Evolutionary conservation across 2,329 filamentous ascomycete species (phyloP), one percentile per base, ranked within the genome.

Genomic region (Canariomyces notabilis): DNA sequence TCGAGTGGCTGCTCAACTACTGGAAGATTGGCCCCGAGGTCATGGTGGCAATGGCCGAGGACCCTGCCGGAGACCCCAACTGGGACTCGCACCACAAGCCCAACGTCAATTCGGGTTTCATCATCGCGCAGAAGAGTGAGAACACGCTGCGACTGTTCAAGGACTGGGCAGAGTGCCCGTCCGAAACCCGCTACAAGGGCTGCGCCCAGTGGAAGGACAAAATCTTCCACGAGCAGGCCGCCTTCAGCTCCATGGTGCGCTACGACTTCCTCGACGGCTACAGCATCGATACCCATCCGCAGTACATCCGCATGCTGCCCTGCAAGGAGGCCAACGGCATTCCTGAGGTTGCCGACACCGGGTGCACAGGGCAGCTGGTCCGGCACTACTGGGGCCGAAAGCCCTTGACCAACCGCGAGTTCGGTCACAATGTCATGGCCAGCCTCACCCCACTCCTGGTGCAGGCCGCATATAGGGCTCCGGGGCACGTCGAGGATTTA

Each of bases 51-150:
- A 63, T 72, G 35, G 67, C 69, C 19, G 53, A 64, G 29, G 69
- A 72, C 23, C 69, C 69, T 4, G 55, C 61, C 20, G 48, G 51
- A 26, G 58, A 66, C 29, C 57, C 58, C 56, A 72, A 72, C 60
- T 59, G 62, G 47, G 69, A 72, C 55, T 58, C 62, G 52, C 65
- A 62, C 19, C 64, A 62, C 48, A 67, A 64, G 44, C 54, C 64
- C 53, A 72, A 68, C 65, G 65, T 70, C 55, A 77, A 77, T 63
- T 74, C 74, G 1, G 74, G 74, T 15, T 76, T 77, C 64, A 74
- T 77, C 58, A 61, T 77, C 32, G 68, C 73, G 3, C 74, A 77
- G 61, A 74, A 75, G 59, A 72, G 72, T 54, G 58, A 65, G 14
- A 67, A 67, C 51, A 73, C 72, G 1, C 68, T 68, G 51, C 64